Base-by-base conservation (phyloP, 1,284 basidiomycete species). In the Filobasidium uniguttulatum region DNA sequence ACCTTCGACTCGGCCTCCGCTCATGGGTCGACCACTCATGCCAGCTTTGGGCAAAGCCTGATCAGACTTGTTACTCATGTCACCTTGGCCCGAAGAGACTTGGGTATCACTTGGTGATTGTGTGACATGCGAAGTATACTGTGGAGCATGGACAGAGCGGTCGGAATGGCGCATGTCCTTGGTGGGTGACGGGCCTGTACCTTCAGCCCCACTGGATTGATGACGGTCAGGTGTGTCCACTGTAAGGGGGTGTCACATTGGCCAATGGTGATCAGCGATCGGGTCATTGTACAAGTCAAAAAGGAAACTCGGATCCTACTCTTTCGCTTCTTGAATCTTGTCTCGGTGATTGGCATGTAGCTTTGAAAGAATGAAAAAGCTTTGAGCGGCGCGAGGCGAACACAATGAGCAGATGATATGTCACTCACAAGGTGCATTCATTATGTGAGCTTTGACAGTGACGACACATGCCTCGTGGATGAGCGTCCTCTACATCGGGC, bases 321-420 rank as follows among this genome's bases (percentile, higher is more conserved):
- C 37, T 60, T 56, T 59, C 83, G 82, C 71, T 89, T 87, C 74
- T 96, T 96, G 77, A 96, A 97, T 12, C 91, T 80, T 0, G 91
- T 98, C 68, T 97, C 93, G 17, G 91, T 89, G 61, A 98, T 97
- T 45, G 93, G 93, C 19, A 97, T 77, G 74, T 94, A 94, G 71
- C 52, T 53, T 26, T 3, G n/a, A 29, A 17, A 29, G 9, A 9
- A 14, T 23, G n/a, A 36, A 15, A 19, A 23, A 28, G 15, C 3
- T 26, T 20, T 12, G 10, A 7, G 43, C 20, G 7, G 17, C n/a
- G 10, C 15, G 6, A 3, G 37, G 19, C 3, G 1, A 35, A 26
- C 25, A 17, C 20, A 22, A 8, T 14, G 15, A 1, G 14, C 29
- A 12, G 5, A 15, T 14, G 12, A 17, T 43, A 12, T 23, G 20